Evolutionary conservation across 2,329 filamentous ascomycete species (phyloP), one percentile per base, ranked within the genome.

Genomic region (Alternaria postmessia): DNA sequence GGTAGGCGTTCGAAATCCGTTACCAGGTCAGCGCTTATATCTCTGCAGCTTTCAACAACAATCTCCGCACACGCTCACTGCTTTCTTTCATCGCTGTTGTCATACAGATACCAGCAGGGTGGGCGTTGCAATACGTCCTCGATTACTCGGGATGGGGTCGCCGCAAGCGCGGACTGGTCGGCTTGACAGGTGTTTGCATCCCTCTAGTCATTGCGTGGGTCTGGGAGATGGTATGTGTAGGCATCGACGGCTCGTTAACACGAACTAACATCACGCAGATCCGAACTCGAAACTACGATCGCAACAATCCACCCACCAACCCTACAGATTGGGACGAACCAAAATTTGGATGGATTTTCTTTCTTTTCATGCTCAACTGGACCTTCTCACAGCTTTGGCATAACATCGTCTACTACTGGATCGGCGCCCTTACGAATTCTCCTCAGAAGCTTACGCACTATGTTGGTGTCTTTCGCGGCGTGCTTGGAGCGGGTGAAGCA

Each of bases 321-420:
- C 67, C 71, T 4, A 74, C 70, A 7, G 72, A 75, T 47, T 75
- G 71, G 71, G 61, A 67, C 24, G 70, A 74, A 22, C 47, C 61
- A 2, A 49, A 56, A 34, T 75, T 75, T 26, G 68, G 69, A 24
- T 74, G 70, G 71, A 65, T 73, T 7, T 73, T 75, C 46, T 59
- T 72, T 7, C 69, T 75, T 16, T 75, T 75, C 54, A 75, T 73
- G 67, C 57, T 75, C 44, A 75, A 60, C 24, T 75, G 72, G 72
- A 70, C 73, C 16, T 72, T 67, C 53, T 73, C 69, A 32, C 70
- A 74, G 63, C 59, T 75, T 5, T 75, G 71, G 71, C 71, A 75
- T 57, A 72, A 74, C 46, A 72, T 74, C 16, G 69, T 74, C 7
- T 72, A 73, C 62, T 75, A 74, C 61, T 75, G 67, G 69, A 73